Evolutionary conservation across 306 rosid species (phyloP), one percentile per base, ranked within the genome.

Genomic region (Adenanthera pavonina): DNA sequence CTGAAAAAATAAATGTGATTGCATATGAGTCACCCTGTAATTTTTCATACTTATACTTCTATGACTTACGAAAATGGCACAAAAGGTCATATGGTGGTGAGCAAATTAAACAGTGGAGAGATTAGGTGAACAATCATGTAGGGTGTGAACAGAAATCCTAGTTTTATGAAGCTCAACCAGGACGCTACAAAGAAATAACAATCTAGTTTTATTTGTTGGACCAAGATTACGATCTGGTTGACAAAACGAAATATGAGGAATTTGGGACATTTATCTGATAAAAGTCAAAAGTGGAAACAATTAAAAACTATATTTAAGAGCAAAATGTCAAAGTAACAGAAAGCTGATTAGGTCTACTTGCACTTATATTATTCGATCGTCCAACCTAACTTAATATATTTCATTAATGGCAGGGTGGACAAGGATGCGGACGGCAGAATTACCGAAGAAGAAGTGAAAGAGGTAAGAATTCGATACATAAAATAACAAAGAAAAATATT

Each of bases 381-480:
- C 35, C 13, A 11, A 9, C 19, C 61, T 77, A 9, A 43, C 36
- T 43, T 33, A 2, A 49, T 62, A 59, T 36, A 54, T 75, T 41
- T 74, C 61, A 61, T 46, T 51, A 43, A 60, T 54, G 80, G 65
- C 92, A 94, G 98, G 97, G 98, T 94, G 81, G 98, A 94, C 85
- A 92, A 91, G 86, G 84, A 94, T 62, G 97, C 95, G 2, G 98
- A 94, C 57, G 98, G 98, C 19, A 82, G 97, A 76, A 94, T 94
- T 74, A 83, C 91, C 0, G 94, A 85, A 79, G 90, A 87, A 77
- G 98, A 94, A 82, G 97, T 95, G 57, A 86, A 86, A 82, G 97
- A 95, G 97, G 98, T 90, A 48, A 82, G 75, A 30, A 40, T 40
- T 75, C 19, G 33, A 4, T 8, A 44, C 8, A 35, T 4, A 2